Conservation (phyloP, 2,329 filamentous ascomycete species). For the Dactylellina cionopaga region DNA sequence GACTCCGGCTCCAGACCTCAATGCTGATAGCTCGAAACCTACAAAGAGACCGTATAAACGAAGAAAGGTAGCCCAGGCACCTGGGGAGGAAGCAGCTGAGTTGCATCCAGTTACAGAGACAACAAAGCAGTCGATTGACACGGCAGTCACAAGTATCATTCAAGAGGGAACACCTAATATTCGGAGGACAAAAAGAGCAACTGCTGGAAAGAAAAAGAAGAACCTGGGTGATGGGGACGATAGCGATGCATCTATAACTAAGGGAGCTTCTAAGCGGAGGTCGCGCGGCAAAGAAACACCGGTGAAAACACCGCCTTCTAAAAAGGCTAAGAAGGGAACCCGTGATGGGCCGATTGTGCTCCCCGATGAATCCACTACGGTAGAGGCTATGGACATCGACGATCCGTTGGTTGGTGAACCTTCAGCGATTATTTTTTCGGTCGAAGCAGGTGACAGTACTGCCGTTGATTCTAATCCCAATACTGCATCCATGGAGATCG, state of each 20-base stretch:
- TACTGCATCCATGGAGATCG: neutral
- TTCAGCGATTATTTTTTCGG: neutral
- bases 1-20: neutral
- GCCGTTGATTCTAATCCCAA: neutral
- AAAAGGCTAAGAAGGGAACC: conserved; percentile 14
- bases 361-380: neutral
- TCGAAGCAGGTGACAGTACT: neutral
- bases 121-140: conserved; percentile 1
- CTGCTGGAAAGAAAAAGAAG: conserved; percentile 21
- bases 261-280: conserved; percentile 24
- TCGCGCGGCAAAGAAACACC: conserved; percentile 16
- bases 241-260: neutral
- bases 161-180: neutral
- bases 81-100: neutral
- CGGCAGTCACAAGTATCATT: neutral
- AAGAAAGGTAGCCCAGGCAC: conserved; percentile 18
- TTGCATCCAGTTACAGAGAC: neutral
- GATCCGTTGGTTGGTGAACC: neutral
- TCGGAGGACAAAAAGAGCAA: conserved; percentile 4
- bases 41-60: conserved; percentile 22
- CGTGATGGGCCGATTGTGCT: neutral
- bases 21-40: neutral
- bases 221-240: neutral
- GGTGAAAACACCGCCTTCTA: conserved; percentile 4
- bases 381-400: conserved; percentile 3